phyloP scores from a whole-genome alignment of 73 alveolate genomes.

The Strombidium stylifer region DNA sequence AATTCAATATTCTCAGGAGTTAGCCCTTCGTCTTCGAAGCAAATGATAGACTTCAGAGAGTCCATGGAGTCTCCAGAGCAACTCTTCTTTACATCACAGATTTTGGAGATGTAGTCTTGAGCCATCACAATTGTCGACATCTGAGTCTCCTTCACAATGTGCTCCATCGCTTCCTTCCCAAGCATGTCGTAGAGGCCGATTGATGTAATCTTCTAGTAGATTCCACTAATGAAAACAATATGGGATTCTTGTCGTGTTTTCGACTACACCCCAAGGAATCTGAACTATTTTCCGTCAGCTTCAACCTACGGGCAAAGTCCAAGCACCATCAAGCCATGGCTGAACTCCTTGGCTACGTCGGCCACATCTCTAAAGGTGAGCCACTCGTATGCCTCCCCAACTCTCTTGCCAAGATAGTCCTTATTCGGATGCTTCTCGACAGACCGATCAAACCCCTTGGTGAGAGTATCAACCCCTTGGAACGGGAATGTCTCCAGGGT shows the following conservation, averaged over 20 bases:
- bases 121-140: constrained; percentile 47
- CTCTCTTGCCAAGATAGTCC: constrained; percentile 66
- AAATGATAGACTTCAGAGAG: constrained; percentile 39
- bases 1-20: constrained; percentile 19
- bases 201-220: constrained; percentile 44
- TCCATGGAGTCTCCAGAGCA: no score
- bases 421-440: no score
- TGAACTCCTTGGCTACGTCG: constrained; percentile 22
- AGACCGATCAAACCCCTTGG: not conserved
- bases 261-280: constrained; percentile 72
- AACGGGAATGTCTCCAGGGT: constrained; percentile 19
- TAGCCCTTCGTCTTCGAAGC: constrained; percentile 48
- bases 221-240: constrained; percentile 70
- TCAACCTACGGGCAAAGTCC: no score
- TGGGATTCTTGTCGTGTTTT: constrained; percentile 84
- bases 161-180: constrained; percentile 64
- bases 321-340: constrained; percentile 36
- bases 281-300: constrained; percentile 24
- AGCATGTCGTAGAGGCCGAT: constrained; percentile 79
- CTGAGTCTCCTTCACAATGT: constrained; percentile 53
- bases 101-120: constrained; percentile 25
- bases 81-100: constrained; percentile 30
- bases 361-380: constrained; percentile 22
- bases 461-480: constrained; percentile 48
- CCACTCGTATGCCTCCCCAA: constrained; percentile 36